Base-by-base conservation (phyloP, 2,329 filamentous ascomycete genomes). In the Venturia nashicola region DNA sequence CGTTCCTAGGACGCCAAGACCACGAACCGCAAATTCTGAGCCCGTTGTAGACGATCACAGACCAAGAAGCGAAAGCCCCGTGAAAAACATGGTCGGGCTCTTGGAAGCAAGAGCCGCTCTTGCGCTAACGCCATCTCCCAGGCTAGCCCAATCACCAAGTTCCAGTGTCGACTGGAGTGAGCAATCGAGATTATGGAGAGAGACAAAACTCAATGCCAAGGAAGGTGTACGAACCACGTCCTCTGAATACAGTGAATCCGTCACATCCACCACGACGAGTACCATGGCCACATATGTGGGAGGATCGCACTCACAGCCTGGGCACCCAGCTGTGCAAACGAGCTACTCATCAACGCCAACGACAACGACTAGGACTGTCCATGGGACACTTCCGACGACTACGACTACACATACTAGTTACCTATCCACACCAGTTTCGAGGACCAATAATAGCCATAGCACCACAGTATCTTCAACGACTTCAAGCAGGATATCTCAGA, bases 101-200 rank as follows among this genome's bases (percentile, higher is more conserved):
- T 59, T 63, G 9, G 61, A 63, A 40, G 23, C 27, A 40, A 55
- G 61, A 32, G 46, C 61, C 32, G 34, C 51, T 6, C 43, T 40
- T 6, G 46, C 61, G 16, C 61, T 48, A 18, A 40, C 48, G 9
- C 46, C 46, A 18, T 51, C 61, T 11, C 61, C 61, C 14, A 34
- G 14, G 11, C 61, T 44, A n/a, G 5, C 20, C 14, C 48, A 42
- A 16, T 64, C 65, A 59, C 51, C 27, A 27, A 4, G 2, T 27
- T 27, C 51, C 18, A 34, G 8, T n/a, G 61, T 59, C 23, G 67
- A 71, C 18, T 74, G 72, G 72, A 67, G 71, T 44, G 63, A 67
- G 36, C 70, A 71, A 60, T 67, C 72, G 9, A 66, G 67, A 14
- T 63, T 69, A 16, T 72, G 71, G 71, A 67, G 67, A 14, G 67